These are phyloP conservation scores for Aureobasidium sp. DNA, from an alignment of 2,329 filamentous ascomycete genomes.

Conservation along the genomic window DNA sequence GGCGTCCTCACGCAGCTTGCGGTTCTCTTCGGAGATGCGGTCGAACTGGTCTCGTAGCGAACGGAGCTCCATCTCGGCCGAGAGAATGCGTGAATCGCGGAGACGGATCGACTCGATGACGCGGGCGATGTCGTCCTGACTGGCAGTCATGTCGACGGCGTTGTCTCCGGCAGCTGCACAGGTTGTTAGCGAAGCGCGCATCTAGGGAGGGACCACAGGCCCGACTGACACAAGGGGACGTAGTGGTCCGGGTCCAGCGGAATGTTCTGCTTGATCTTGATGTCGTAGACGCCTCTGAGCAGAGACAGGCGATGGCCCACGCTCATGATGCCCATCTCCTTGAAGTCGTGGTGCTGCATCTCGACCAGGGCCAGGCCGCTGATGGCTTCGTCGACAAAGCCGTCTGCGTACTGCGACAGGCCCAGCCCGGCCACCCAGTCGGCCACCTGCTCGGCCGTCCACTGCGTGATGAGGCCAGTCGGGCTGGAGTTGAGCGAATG, in stretches of 20 bases:
- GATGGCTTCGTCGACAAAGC: constrained; percentile 87
- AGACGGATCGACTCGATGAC: constrained; percentile 83
- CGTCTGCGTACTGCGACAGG: constrained; percentile 72
- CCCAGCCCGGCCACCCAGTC: constrained; percentile 79
- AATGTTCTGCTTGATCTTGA: constrained; percentile 89
- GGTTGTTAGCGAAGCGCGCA: constrained; percentile 20
- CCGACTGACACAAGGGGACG: constrained; percentile 72
- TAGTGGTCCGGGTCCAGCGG: constrained; percentile 90
- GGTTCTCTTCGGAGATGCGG: constrained; percentile 67
- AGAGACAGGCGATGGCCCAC: constrained; percentile 93
- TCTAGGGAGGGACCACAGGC: not conserved
- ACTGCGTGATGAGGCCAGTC: constrained; percentile 69
- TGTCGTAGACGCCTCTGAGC: constrained; percentile 90
- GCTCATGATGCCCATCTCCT: constrained; percentile 87
- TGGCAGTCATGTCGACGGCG: constrained; percentile 76
- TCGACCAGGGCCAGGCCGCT: constrained; percentile 85
- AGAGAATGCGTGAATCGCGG: constrained; percentile 81
- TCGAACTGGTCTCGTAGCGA: constrained; percentile 55
- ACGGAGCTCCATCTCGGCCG: constrained; percentile 75
- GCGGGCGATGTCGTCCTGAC: constrained; percentile 85
- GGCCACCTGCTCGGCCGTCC: constrained; percentile 80
- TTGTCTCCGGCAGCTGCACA: constrained; percentile 76
- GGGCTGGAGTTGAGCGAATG: constrained; percentile 53
- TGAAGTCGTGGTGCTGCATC: constrained; percentile 84
- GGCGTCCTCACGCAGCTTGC: constrained; percentile 81